Conservation (phyloP, 176 grass and related monocot species). For the Leersia perrieri region DNA sequence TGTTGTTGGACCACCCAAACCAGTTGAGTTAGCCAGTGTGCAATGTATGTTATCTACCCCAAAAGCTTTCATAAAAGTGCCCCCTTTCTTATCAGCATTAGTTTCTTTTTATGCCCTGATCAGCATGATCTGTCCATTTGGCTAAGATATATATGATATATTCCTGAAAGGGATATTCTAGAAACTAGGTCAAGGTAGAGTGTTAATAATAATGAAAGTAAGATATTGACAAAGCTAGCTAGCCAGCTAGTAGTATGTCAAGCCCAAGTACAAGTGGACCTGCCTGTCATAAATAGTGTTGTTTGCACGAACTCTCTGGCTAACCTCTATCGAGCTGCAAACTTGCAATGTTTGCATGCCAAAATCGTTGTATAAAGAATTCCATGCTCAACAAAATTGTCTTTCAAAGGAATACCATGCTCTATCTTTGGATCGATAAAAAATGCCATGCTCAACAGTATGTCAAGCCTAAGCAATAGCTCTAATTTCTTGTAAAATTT, state of each 20-base stretch:
- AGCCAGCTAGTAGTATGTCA: background rate
- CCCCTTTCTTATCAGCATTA: constrained; percentile 36
- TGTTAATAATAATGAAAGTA: background rate
- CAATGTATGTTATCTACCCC: constrained; percentile 35
- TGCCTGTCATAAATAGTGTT: background rate
- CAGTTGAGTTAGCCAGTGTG: background rate
- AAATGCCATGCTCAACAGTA: too few species aligned
- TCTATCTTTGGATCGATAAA: too few species aligned
- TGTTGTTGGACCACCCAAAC: constrained; percentile 15
- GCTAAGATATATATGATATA: constrained; percentile 41
- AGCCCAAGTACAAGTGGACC: constrained; percentile 28
- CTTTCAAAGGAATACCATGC: too few species aligned
- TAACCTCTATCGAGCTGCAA: background rate
- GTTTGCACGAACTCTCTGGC: background rate
- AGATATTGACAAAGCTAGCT: background rate
- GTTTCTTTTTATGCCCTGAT: background rate
- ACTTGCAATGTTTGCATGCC: background rate
- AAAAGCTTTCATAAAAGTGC: constrained; percentile 18
- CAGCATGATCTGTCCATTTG: constrained; percentile 16
- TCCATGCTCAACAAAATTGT: too few species aligned
- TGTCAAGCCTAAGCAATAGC: too few species aligned
- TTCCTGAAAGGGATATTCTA: constrained; percentile 51
- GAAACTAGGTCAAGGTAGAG: constrained; percentile 34
- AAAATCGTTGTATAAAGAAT: background rate
- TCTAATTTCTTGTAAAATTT: too few species aligned